Evolutionary conservation across 2,329 filamentous ascomycete species (phyloP), one percentile per base, ranked within the genome.

Genomic region (Tolypocladium pustulatum): DNA sequence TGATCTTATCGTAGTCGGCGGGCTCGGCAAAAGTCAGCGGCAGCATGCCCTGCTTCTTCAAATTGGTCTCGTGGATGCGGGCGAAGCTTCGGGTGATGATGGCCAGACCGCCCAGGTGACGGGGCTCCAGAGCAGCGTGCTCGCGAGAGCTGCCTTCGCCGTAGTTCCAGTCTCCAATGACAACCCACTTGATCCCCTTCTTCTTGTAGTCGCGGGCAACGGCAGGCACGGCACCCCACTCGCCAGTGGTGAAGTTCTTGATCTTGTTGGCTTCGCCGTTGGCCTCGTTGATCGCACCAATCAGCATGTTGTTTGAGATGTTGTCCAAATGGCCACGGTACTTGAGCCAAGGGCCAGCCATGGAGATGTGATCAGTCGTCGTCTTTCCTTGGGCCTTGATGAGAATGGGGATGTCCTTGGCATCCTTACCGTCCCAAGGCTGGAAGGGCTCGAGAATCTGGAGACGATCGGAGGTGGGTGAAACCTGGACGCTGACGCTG

Each of bases 21-120:
- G 93, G 93, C 73, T 97, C 87, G 60, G 85, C 78, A 80, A 99
- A 99, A 69, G 92, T 97, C 65, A 99, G 84, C 70, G 94, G 94
- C 79, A 99, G 89, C 93, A 99, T 97, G 79, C 94, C 94, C 86
- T 99, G 94, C 88, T 99, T 99, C 90, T 99, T 99, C 81, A 99
- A 80, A 86, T 99, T 99, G 82, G 94, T 99, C 84, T 99, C 94
- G 84, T 99, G 94, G 73, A 99, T 99, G 89, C 94, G 94, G 71
- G 94, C 94, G 74, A 99, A 99, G 65, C 85, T 90, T 73, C 91
- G 88, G 72, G 89, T 92, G 74, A 99, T 95, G 81, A 99, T 96
- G 71, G 93, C 94, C 70, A 97, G 85, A 76, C 93, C 94, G 72
- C 94, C 94, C 65, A 99, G 86, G 75, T 92, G 96, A 20, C 91